Conservation (phyloP, 768 basidiomycete species). For the Auriculariales sp. region DNA sequence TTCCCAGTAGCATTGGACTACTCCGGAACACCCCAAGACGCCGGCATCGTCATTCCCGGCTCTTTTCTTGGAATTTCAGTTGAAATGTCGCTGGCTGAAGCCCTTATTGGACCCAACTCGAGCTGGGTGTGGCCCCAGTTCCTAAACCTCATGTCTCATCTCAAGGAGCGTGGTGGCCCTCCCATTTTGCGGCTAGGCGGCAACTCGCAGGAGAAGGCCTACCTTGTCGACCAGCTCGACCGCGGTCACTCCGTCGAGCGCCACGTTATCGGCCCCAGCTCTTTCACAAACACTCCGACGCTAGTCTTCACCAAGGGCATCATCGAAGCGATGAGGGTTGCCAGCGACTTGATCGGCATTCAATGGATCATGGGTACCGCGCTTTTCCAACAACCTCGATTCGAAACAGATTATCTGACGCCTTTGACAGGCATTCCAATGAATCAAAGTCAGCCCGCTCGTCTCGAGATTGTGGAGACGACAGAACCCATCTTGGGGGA, state of each 20-base stretch:
- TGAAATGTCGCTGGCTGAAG: slow-evolving; percentile 57
- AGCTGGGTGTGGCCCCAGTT: slow-evolving; percentile 41
- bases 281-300: neutral
- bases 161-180: slow-evolving; percentile 46
- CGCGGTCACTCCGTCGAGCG: neutral
- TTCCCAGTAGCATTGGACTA: slow-evolving; percentile 28
- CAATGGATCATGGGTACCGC: neutral
- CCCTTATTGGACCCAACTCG: slow-evolving; percentile 34
- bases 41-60: neutral
- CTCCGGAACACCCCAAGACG: neutral
- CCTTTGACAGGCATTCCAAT: neutral
- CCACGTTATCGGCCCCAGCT: neutral
- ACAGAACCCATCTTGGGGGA: neutral
- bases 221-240: neutral
- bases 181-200: slow-evolving; percentile 63
- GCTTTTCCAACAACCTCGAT: neutral
- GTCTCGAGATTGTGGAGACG: neutral
- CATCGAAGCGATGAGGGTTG: neutral
- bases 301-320: neutral
- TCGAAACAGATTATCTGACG: neutral
- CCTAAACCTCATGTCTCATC: slow-evolving; percentile 65
- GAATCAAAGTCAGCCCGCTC: neutral
- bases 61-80: slow-evolving; percentile 59
- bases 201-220: slow-evolving; percentile 50
- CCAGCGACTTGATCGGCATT: neutral